These are phyloP conservation scores for Anisodus tanguticus DNA, from an alignment of 257 asterid genomes.

Conservation along the genomic window DNA sequence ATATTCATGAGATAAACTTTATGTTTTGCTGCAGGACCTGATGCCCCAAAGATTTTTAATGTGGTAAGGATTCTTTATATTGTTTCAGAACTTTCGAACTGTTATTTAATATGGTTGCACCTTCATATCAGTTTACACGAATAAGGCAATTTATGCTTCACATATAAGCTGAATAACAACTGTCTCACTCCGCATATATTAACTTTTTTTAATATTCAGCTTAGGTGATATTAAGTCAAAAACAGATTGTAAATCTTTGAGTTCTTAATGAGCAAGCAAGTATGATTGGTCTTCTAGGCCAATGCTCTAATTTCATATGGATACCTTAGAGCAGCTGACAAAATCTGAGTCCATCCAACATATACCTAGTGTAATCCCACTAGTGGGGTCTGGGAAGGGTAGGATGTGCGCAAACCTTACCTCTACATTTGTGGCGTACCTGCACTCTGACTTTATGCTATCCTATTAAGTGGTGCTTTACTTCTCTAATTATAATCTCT, in stretches of 20 bases:
- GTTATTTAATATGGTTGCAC: neutral
- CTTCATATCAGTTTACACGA: neutral
- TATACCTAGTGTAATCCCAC: no score
- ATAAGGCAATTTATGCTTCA: neutral
- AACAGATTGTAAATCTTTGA: neutral
- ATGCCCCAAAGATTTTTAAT: conserved; percentile 78
- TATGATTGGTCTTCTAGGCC: neutral
- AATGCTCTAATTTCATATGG: neutral
- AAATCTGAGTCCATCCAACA: neutral
- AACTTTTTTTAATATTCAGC: neutral
- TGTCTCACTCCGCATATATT: neutral
- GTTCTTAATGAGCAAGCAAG: neutral
- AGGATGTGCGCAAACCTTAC: no score
- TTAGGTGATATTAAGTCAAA: neutral
- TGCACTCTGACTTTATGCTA: neutral
- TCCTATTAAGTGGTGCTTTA: neutral
- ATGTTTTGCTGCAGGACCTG: conserved; percentile 74
- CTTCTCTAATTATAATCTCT: neutral
- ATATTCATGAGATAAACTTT: conserved; percentile 29
- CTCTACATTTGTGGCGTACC: no score
- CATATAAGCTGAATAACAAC: neutral
- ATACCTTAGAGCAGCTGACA: neutral
- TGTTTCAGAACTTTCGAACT: conserved; percentile 29
- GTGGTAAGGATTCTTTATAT: conserved; percentile 61
- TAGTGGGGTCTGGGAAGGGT: no score